These are phyloP conservation scores for Trichoderma afroharzianum DNA, from an alignment of 2,329 filamentous ascomycete species.

Conservation along the genomic window DNA sequence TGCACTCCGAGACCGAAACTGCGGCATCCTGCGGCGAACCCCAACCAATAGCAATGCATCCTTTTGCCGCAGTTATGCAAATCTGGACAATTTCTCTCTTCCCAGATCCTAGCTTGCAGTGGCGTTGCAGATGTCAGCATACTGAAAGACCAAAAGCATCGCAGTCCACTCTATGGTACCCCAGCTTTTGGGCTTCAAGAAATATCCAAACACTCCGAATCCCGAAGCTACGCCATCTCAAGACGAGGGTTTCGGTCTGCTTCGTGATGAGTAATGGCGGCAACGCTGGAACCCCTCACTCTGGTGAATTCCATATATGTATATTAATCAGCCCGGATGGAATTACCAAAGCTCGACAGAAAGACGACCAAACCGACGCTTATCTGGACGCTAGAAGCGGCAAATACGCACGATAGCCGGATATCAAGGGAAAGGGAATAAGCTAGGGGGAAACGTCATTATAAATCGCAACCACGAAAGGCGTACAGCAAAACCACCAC, in stretches of 20 bases:
- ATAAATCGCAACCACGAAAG: not conserved
- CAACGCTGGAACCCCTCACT: conserved; percentile 5
- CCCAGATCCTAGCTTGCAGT: not conserved
- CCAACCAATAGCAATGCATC: not conserved
- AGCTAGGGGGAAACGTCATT: not conserved
- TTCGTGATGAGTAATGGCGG: conserved; percentile 3
- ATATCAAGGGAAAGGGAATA: not conserved
- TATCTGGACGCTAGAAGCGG: not conserved
- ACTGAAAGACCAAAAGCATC: not conserved
- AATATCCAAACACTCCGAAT: not conserved
- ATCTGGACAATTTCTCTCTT: not conserved
- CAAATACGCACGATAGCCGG: not conserved
- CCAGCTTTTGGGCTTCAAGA: not conserved
- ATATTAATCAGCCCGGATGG: conserved; percentile 3
- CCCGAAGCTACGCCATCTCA: conserved; percentile 1
- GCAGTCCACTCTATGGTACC: not conserved
- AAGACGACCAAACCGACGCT: not conserved
- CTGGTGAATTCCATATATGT: not conserved
- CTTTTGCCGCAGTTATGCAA: conserved; percentile 1
- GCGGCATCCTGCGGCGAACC: conserved; percentile 12
- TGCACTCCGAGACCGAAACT: not conserved
- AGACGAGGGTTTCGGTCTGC: not conserved
- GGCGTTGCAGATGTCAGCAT: not conserved
- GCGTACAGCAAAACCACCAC: not conserved
- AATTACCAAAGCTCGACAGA: not conserved